phyloP scores from a whole-genome alignment of 2,329 filamentous ascomycete species.

The Pestalotiopsis sp. region DNA sequence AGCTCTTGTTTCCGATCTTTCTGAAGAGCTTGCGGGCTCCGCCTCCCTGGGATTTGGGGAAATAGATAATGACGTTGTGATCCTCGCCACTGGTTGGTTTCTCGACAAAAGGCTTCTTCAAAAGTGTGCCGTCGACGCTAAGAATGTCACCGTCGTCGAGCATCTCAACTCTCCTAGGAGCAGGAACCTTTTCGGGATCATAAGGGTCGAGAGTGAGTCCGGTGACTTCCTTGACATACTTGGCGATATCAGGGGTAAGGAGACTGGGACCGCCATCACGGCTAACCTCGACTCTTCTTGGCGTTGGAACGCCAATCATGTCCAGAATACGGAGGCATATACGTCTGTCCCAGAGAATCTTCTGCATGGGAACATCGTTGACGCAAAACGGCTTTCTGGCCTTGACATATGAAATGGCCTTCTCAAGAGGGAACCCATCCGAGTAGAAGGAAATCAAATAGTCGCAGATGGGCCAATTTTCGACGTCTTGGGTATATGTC shows the following conservation, averaged over 20 bases:
- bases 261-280: slow-evolving; percentile 87
- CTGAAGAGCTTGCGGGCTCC: slow-evolving; percentile 91
- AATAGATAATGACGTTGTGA: slow-evolving; percentile 99
- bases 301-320: slow-evolving; percentile 86
- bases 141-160: slow-evolving; percentile 89
- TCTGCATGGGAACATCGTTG: slow-evolving; percentile 97
- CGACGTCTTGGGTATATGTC: slow-evolving; percentile 39
- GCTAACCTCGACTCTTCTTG: slow-evolving; percentile 85
- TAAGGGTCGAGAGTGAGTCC: slow-evolving; percentile 75
- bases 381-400: slow-evolving; percentile 95
- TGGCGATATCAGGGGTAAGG: slow-evolving; percentile 76
- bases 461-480: slow-evolving; percentile 58
- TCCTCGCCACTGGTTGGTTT: slow-evolving; percentile 98
- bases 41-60: slow-evolving; percentile 81
- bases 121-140: slow-evolving; percentile 78
- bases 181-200: slow-evolving; percentile 58
- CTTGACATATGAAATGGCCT: slow-evolving; percentile 93
- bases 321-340: slow-evolving; percentile 88
- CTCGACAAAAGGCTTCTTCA: slow-evolving; percentile 95
- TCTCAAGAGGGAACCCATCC: slow-evolving; percentile 94
- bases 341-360: slow-evolving; percentile 92
- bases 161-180: slow-evolving; percentile 73
- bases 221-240: slow-evolving; percentile 78
- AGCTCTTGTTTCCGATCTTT: slow-evolving; percentile 99
- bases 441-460: slow-evolving; percentile 99